Conservation (phyloP, 2,329 filamentous ascomycete species). For the Geoglossum cookeanum region DNA sequence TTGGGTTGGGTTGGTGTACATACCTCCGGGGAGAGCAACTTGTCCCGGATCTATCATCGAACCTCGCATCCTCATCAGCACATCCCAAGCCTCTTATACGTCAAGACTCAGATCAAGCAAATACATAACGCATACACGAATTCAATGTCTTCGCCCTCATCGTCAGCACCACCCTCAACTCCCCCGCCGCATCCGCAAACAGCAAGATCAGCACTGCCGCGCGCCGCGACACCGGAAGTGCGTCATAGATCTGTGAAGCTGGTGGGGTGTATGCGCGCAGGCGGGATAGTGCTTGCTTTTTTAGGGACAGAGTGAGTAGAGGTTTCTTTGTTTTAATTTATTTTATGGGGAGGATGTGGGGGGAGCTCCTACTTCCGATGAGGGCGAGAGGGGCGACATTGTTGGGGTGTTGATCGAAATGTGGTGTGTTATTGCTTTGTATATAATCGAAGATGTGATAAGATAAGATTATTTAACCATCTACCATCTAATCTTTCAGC, state of each 20-base stretch:
- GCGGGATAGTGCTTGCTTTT: conserved; percentile 32
- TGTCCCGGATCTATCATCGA: conserved; percentile 45
- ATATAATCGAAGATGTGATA: neutral
- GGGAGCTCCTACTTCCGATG: neutral
- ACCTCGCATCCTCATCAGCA: too few relatives aligned
- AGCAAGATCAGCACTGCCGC: conserved; percentile 78
- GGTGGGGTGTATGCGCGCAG: conserved; percentile 37
- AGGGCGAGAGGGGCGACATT: neutral
- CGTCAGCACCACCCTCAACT: conserved; percentile 48
- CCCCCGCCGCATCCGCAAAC: conserved; percentile 65
- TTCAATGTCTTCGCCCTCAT: conserved; percentile 39
- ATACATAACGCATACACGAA: conserved; percentile 26
- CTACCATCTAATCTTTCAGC: too few relatives aligned
- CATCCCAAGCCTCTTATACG: too few relatives aligned
- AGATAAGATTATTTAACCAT: neutral
- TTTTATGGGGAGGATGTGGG: neutral
- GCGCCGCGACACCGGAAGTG: conserved; percentile 41
- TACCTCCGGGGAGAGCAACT: conserved; percentile 65
- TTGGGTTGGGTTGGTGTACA: neutral
- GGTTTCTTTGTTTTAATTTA: neutral
- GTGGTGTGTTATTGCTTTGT: neutral
- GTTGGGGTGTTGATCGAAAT: neutral
- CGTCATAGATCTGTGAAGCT: conserved; percentile 32
- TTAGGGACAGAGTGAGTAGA: neutral
- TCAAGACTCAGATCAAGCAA: neutral